Base-by-base conservation (phyloP, 169 alveolate genomes). In the Neospora caninum region DNA sequence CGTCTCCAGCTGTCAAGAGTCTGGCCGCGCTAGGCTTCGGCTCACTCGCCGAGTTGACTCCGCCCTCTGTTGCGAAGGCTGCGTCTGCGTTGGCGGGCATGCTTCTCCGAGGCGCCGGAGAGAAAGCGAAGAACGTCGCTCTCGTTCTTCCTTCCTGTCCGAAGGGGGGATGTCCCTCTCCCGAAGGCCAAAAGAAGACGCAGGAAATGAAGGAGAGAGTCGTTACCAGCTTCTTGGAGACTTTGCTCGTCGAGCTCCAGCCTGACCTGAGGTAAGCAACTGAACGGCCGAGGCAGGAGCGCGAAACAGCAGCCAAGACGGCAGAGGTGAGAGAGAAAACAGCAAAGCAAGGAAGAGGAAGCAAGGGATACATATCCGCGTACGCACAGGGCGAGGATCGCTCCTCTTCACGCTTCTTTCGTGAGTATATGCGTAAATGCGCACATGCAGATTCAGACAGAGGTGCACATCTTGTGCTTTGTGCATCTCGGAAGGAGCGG, bases 201-300 rank as follows among this genome's bases (percentile, higher is more conserved):
- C 1, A 4, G 38, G 69, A 38, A 49, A 10, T 42, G 53, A 29
- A 29, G 78, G 53, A n/a, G 80, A 29, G 78, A 27, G 78, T 84
- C 45, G 45, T 53, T 29, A n/a, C n/a, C 22, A 45, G 78, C 45
- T 42, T 84, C 78, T 31, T 84, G 45, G 91, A 84, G 78, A 45
- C 80, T 20, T 43, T 84, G 27, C 91, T 84, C n/a, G 45, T 84
- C 41, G 78, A 42, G 38, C 91, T 84, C 25, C 89, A 82, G 89
- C 89, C 89, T 0, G 89, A 82, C 38, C 20, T 18, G 31, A 22
- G 89, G 89, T 82, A 4, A 27, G 89, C 0, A 82, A 38, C 0
- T 4, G 83, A 27, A 29, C 31, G n/a, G 73, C 4, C 58, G 73
- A 64, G 16, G 73, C 4, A 22, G 73, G n/a, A 64, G 20, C 73